These are phyloP conservation scores for Jacaranda copaia DNA, from an alignment of 257 asterid species.

Conservation along the genomic window DNA sequence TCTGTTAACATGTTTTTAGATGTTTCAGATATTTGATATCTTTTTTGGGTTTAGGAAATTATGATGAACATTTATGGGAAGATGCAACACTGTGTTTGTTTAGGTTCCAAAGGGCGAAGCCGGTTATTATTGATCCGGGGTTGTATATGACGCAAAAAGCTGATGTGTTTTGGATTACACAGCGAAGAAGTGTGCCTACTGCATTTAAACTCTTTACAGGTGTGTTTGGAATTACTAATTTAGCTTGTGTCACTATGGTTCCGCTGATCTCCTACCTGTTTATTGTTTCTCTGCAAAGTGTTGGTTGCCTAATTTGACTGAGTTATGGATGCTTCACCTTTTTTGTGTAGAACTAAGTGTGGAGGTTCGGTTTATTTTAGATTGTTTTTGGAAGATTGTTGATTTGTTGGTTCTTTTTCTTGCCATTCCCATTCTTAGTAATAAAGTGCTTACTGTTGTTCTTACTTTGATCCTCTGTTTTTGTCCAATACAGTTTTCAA, in stretches of 20 bases:
- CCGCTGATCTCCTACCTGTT: not conserved
- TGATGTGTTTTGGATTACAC: slow-evolving; percentile 95
- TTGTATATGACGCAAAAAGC: slow-evolving; percentile 75
- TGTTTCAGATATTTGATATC: not conserved
- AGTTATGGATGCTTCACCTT: slow-evolving; percentile 17
- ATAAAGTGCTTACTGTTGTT: not conserved
- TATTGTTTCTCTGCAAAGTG: not conserved
- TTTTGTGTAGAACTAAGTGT: not conserved
- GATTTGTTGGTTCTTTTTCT: not conserved
- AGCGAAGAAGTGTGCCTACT: slow-evolving; percentile 92
- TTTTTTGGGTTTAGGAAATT: not conserved
- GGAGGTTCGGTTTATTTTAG: slow-evolving; percentile 6
- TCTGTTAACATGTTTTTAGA: not conserved
- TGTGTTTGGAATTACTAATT: slow-evolving; percentile 36
- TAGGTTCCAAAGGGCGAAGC: slow-evolving; percentile 92
- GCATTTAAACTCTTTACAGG: slow-evolving; percentile 91
- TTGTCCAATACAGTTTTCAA: not conserved
- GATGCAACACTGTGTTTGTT: not conserved
- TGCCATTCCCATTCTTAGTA: slow-evolving; percentile 14
- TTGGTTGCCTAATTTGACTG: slow-evolving; percentile 3
- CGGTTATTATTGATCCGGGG: slow-evolving; percentile 89
- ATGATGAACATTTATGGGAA: slow-evolving; percentile 12
- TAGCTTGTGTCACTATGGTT: slow-evolving; percentile 23
- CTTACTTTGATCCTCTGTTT: not conserved
- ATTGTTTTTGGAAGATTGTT: not conserved